phyloP scores from a whole-genome alignment of 345 rosid genomes.

The Adansonia digitata region DNA sequence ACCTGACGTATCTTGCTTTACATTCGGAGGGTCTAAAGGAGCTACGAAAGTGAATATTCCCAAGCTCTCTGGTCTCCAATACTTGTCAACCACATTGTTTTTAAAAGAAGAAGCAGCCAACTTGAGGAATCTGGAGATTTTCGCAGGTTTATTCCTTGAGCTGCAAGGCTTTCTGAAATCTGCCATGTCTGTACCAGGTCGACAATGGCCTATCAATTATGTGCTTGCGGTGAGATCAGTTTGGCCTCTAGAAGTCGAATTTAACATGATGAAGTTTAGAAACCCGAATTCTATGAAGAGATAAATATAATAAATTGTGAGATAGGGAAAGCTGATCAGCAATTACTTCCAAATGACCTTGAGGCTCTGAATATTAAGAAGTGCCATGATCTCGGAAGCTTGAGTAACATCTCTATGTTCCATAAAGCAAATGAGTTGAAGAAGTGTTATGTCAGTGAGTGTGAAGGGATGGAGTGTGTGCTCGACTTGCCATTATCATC shows the following conservation, averaged over 20 bases:
- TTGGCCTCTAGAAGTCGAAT: not conserved
- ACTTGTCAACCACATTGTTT: not conserved
- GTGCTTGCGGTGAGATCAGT: not conserved
- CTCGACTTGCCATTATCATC: not conserved
- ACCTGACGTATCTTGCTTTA: not conserved
- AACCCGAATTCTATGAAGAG: not conserved
- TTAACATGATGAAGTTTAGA: not conserved
- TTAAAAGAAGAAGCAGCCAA: not conserved
- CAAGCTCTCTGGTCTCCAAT: not conserved
- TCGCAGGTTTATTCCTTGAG: not conserved
- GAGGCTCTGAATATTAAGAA: not conserved
- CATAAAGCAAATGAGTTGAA: not conserved
- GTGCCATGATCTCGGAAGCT: not conserved
- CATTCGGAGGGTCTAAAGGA: not conserved
- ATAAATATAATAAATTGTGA: not conserved
- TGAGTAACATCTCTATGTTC: not conserved
- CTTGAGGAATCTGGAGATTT: not conserved
- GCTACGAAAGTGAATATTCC: not conserved
- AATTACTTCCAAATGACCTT: not conserved
- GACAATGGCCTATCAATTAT: not conserved
- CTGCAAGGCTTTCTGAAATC: not conserved
- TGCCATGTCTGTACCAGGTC: not conserved
- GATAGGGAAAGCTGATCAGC: not conserved
- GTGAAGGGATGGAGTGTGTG: not conserved
- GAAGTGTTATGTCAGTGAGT: not conserved